Evolutionary conservation across 306 rosid species (phyloP).

Genomic region (Trifolium pratense): DNA sequence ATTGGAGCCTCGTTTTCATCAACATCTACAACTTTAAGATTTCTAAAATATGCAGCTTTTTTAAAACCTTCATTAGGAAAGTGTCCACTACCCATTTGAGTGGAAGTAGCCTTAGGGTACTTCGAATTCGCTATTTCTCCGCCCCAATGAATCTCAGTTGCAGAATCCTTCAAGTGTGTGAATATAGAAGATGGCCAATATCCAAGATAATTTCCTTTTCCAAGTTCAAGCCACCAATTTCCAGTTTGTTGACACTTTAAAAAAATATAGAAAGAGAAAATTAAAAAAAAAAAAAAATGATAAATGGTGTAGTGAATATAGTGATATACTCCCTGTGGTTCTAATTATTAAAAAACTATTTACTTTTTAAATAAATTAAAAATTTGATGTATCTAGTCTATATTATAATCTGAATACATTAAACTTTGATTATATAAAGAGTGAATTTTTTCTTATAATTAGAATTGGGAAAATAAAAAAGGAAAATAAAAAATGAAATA

Average conservation of each 20-base stretch:
- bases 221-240: conserved; percentile 90
- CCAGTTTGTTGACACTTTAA: conserved; percentile 83
- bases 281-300: too few species aligned
- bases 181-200: conserved; percentile 90
- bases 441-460: too few species aligned
- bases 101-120: conserved; percentile 58
- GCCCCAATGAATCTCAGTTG: conserved; percentile 85
- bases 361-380: too few species aligned
- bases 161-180: conserved; percentile 69
- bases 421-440: too few species aligned
- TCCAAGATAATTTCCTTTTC: conserved; percentile 69
- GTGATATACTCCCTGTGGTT: too few species aligned
- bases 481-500: not conserved
- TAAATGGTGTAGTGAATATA: too few species aligned
- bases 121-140: conserved; percentile 80
- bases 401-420: too few species aligned
- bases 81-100: conserved; percentile 95
- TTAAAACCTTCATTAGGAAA: conserved; percentile 79
- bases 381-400: too few species aligned
- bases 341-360: too few species aligned
- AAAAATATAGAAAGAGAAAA: not conserved
- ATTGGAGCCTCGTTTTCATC: conserved; percentile 67
- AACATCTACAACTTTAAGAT: conserved; percentile 80
- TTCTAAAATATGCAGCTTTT: conserved; percentile 83
- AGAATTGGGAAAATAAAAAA: not conserved